phyloP scores from a whole-genome alignment of 768 basidiomycete species.

The Trametes coccinea region DNA sequence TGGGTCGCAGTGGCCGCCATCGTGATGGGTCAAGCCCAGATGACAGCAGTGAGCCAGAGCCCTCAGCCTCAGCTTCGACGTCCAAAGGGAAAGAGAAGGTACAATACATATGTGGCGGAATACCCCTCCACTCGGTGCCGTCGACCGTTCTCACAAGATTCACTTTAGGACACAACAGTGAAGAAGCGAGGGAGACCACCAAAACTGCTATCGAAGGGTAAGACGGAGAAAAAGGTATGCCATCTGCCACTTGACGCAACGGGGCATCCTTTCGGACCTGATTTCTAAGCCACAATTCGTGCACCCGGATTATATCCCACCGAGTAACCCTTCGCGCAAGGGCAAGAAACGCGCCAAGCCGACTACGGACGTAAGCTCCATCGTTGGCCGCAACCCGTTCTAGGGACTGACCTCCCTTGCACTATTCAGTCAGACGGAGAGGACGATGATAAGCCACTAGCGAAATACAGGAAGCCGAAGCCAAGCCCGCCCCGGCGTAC shows the following conservation, averaged over 20 bases:
- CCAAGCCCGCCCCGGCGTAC: neutral
- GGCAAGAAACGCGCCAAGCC: slow-evolving; percentile 7
- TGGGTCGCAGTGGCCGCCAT: slow-evolving; percentile 15
- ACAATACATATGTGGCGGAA: too few relatives aligned
- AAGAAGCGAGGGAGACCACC: slow-evolving; percentile 6
- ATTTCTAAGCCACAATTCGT: neutral
- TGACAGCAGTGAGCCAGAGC: slow-evolving; percentile 16
- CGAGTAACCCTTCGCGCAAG: neutral
- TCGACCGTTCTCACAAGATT: neutral
- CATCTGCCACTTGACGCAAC: neutral
- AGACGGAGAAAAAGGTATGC: neutral
- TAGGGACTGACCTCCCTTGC: neutral
- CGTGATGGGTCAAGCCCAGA: neutral
- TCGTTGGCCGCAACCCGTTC: neutral
- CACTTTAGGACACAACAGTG: neutral
- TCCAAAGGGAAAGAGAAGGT: slow-evolving; percentile 14
- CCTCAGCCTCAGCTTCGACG: slow-evolving; percentile 20
- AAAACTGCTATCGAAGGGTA: neutral
- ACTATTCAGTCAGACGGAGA: neutral
- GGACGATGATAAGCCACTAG: slow-evolving; percentile 8
- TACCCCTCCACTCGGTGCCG: too few relatives aligned
- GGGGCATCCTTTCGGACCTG: neutral
- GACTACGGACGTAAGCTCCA: neutral
- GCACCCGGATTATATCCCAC: neutral
- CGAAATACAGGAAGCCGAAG: slow-evolving; percentile 4